Base-by-base conservation (phyloP, 257 asterid genomes). In the Solanum virginianum region DNA sequence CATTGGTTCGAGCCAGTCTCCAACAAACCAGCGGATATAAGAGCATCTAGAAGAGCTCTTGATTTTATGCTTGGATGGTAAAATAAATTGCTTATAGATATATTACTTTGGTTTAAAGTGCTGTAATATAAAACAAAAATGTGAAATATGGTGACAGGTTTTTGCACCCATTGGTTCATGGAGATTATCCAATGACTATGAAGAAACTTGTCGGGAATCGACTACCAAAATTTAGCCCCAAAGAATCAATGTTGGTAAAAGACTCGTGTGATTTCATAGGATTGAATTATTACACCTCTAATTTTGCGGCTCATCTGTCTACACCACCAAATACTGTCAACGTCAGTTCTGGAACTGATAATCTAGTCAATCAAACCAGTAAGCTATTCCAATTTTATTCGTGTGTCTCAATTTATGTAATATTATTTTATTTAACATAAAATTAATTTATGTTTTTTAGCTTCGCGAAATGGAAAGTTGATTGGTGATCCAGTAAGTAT, bases 61-160 rank as follows among this genome's bases (percentile, higher is more conserved):
- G 95, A 93, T 88, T 93, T 95, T 75, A 74, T 86, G 68, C 88
- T 41, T 5, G 98, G 98, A 81, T 95, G 97, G 98, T 95, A 36
- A 74, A n/a, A n/a, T n/a, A n/a, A n/a, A n/a, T n/a, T n/a, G n/a
- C n/a, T n/a, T n/a, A n/a, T 83, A 55, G 1, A 53, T 13, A 2
- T 13, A 29, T 32, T 56, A 3, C 15, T 10, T 36, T 22, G 10
- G 17, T 79, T 18, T 43, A 18, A 72, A 70, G 54, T n/a, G n/a
- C n/a, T n/a, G n/a, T n/a, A n/a, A n/a, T 18, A 1, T 0, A 54
- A 14, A 24, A 4, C 6, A 4, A 26, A 24, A 69, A 29, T 51
- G 32, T 22, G 47, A 81, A 81, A 81, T 81, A 32, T 17, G 45
- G 41, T 59, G 75, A 22, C 62, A 89, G 97, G 97, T 90, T 85